These are phyloP conservation scores for Thamnidium elegans DNA, from an alignment of 192 early-diverging fungal genomes.

Conservation along the genomic window DNA sequence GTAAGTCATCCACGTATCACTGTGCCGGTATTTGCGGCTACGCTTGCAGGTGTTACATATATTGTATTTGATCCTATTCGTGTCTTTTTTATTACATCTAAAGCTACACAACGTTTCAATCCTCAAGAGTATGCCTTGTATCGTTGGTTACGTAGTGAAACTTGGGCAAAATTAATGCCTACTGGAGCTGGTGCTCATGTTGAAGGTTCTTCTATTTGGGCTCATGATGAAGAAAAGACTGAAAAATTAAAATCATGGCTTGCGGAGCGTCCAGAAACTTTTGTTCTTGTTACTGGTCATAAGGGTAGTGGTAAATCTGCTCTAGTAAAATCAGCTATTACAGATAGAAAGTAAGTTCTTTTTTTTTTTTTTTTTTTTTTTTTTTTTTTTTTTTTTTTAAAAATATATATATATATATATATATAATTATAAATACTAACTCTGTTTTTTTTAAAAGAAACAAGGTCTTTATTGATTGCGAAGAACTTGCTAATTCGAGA, in stretches of 20 bases:
- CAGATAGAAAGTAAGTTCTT: conserved; percentile 57
- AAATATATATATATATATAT: background rate
- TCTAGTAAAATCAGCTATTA: conserved; percentile 70
- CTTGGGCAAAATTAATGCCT: conserved; percentile 43
- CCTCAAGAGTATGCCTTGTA: conserved; percentile 59
- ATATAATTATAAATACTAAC: background rate
- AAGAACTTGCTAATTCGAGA: conserved; percentile 69
- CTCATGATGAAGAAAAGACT: conserved; percentile 56
- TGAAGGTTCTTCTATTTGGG: conserved; percentile 40
- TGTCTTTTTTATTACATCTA: conserved; percentile 84
- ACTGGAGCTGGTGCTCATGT: conserved; percentile 24
- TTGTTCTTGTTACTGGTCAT: conserved; percentile 82
- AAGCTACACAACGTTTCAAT: conserved; percentile 78
- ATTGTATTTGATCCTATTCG: conserved; percentile 91
- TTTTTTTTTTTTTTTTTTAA: too few species aligned
- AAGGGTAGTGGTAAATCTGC: conserved; percentile 78
- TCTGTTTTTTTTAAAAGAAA: conserved; percentile 26
- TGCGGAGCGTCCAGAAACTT: conserved; percentile 67
- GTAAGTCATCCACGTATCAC: conserved; percentile 74
- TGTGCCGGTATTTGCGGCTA: conserved; percentile 73
- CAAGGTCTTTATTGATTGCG: conserved; percentile 78
- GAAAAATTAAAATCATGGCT: conserved; percentile 56
- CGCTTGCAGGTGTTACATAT: conserved; percentile 76
- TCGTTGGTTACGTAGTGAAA: conserved; percentile 57
- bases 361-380: too few species aligned